Conservation (phyloP, 2,329 filamentous ascomycete genomes). For the Phaeophleospora eucalypticola region DNA sequence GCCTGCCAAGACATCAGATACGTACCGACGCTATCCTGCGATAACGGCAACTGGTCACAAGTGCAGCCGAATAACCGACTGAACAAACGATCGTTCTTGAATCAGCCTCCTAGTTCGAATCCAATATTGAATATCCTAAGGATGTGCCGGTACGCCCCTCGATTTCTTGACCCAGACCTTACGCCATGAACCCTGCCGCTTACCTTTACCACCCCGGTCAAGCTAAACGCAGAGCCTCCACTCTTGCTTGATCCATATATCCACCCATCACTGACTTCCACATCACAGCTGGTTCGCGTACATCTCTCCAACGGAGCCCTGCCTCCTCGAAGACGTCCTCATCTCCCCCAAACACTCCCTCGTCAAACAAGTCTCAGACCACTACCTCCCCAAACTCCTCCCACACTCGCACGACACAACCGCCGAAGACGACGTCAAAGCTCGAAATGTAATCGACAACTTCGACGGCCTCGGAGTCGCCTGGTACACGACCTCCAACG, state of each 20-base stretch:
- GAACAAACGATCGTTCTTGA: background rate
- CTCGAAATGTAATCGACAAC: conserved; percentile 52
- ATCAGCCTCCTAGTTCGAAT: background rate
- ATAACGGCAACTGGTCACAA: background rate
- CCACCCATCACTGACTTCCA: background rate
- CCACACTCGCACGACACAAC: conserved; percentile 44
- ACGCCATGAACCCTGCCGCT: background rate
- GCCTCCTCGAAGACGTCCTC: conserved; percentile 53
- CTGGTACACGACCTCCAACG: conserved; percentile 49
- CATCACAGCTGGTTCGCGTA: conserved; percentile 53
- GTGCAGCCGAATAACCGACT: background rate
- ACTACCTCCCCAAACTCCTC: conserved; percentile 52
- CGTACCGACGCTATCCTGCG: background rate
- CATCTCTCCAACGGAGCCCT: conserved; percentile 50
- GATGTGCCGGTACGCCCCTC: background rate
- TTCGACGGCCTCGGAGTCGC: conserved; percentile 54
- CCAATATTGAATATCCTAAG: background rate
- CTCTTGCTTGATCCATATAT: background rate
- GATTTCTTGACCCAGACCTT: background rate
- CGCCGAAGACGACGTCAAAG: conserved; percentile 43
- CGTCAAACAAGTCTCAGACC: conserved; percentile 47
- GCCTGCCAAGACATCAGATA: background rate
- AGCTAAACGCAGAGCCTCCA: background rate
- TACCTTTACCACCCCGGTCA: background rate
- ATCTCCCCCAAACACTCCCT: conserved; percentile 44